Percentiles rank a stretch among this genome's conserved stretches.
Conservation (phyloP, 1,284 basidiomycete species). For the Polyporus tsugae region DNA sequence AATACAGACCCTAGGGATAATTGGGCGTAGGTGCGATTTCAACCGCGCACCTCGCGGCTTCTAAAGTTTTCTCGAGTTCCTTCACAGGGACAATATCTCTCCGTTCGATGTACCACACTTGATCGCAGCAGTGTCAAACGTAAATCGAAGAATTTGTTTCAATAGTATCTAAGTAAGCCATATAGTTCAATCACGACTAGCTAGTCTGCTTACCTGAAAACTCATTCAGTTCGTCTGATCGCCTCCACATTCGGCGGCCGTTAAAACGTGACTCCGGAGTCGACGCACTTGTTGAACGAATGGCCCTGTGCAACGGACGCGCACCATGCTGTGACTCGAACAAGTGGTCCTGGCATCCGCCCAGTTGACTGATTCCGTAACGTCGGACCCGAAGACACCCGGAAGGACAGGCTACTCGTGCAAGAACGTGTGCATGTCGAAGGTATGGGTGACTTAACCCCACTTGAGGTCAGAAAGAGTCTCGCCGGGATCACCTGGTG, state of each 20-base stretch:
- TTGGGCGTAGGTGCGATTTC: background rate
- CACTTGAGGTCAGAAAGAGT: no score
- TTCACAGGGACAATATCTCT: no score
- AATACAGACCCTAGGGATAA: background rate
- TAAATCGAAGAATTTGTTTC: background rate
- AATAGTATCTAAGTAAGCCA: background rate
- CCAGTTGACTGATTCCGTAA: no score
- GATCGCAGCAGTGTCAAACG: background rate
- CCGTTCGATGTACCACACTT: background rate
- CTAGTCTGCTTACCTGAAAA: background rate
- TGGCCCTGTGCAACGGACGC: background rate
- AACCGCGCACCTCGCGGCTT: background rate
- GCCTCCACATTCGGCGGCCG: background rate
- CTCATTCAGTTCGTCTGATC: background rate
- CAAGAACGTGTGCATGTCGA: no score
- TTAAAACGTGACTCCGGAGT: background rate
- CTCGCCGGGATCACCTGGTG: no score
- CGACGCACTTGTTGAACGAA: background rate
- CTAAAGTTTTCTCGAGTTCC: no score
- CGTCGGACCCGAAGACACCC: no score
- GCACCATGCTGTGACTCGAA: background rate
- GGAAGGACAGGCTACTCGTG: no score
- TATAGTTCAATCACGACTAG: background rate
- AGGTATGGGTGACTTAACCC: no score
- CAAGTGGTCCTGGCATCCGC: no score